Base-by-base conservation (phyloP, 192 early-diverging fungal genomes). In the Coemansia sp. region DNA sequence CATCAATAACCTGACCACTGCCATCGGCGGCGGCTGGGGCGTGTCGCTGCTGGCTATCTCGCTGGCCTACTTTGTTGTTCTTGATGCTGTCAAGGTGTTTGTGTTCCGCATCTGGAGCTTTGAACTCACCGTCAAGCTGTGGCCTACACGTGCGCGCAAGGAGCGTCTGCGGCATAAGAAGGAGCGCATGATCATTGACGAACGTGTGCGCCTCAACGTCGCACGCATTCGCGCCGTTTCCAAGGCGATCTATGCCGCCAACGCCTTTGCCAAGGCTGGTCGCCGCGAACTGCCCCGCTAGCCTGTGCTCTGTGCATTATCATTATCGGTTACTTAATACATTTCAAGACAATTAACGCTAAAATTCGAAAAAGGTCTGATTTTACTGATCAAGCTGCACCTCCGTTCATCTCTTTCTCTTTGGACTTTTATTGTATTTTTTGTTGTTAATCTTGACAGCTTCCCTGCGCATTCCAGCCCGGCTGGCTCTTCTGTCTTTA, bases 21-120 rank as follows among this genome's bases (percentile, higher is more conserved):
- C 83, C 14, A 88, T 90, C 62, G 91, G 93, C 17, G 86, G 84
- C 69, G 83, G 68, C 36, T 93, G 91, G 91, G 91, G 89, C 46
- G 50, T 88, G 17, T 64, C 75, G 36, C 82, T 96, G 48, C 76
- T 95, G 40, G 85, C 69, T 40, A 63, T 95, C 40, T 95, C 93
- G 31, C 71, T 93, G 28, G 85, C 86, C n/a, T 90, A 87, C 74
- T 92, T 93, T 71, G 82, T 94, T 63, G 36, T 94, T 54, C 84
- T 95, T 5, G 95, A 97, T 72, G 81, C 91, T 21, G 89, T 98
- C 83, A 98, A 98, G 82, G 94, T 95, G n/a, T 72, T 82, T 59
- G 75, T 93, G 23, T 90, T 96, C 85, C 84, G 83, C 38, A 59
- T 69, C 57, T 97, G 95, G 95, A 90, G 82, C 57, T 97, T 94